phyloP scores from a whole-genome alignment of 2,329 filamentous ascomycete species.

The Epichloe aotearoae region DNA sequence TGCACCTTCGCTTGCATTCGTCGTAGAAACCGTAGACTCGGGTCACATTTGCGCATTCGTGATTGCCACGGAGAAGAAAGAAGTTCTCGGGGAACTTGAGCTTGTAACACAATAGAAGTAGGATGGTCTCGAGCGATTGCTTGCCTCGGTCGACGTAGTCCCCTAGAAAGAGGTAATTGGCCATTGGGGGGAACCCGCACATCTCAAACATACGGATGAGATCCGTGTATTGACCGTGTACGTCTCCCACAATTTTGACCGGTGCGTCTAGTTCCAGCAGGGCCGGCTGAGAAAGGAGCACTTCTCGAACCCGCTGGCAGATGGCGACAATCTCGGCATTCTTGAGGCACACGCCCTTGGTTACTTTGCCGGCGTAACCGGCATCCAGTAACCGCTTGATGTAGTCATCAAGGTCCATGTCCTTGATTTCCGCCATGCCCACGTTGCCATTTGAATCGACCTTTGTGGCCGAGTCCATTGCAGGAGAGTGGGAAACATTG shows the following conservation, averaged over 20 bases:
- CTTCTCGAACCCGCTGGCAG: constrained; percentile 76
- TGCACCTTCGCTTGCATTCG: constrained; percentile 91
- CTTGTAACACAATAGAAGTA: constrained; percentile 90
- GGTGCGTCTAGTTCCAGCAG: constrained; percentile 84
- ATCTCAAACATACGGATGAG: constrained; percentile 96
- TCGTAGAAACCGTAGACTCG: constrained; percentile 97
- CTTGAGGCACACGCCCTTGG: constrained; percentile 92
- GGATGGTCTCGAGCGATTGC: constrained; percentile 87
- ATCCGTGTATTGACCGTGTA: constrained; percentile 94
- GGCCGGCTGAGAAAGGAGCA: constrained; percentile 83
- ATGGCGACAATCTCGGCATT: constrained; percentile 95
- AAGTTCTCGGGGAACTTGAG: constrained; percentile 97
- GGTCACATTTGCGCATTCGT: constrained; percentile 93
- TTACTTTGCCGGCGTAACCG: constrained; percentile 91
- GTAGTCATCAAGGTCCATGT: constrained; percentile 92
- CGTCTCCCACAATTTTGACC: constrained; percentile 95
- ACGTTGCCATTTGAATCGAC: constrained; percentile 41
- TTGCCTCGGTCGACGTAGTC: constrained; percentile 97
- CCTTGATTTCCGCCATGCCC: constrained; percentile 81
- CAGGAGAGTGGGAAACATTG: constrained; percentile 39
- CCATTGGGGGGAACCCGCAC: constrained; percentile 79
- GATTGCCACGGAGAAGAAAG: constrained; percentile 85
- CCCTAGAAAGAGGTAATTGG: constrained; percentile 88
- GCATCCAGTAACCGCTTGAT: constrained; percentile 90
- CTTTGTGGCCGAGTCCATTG: constrained; percentile 28